Base-by-base conservation (phyloP, 2,329 filamentous ascomycete species). In the Alternaria conjuncta region DNA sequence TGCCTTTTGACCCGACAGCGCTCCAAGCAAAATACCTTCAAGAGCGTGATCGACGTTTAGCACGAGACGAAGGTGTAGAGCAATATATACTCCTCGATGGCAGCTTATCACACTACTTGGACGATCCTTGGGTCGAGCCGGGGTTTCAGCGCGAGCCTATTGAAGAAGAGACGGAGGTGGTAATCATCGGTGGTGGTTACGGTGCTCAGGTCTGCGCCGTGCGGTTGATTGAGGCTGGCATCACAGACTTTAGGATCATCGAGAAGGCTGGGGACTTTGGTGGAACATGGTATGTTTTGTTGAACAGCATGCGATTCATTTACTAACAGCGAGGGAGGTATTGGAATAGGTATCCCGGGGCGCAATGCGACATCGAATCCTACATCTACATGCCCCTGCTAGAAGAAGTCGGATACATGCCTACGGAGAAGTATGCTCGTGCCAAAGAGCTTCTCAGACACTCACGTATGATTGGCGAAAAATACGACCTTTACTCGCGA, bases 401-500 rank as follows among this genome's bases (percentile, higher is more conserved):
- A 7, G 55, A 75, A 41, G 73, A 76, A 50, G 54, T 72, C 4
- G 69, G 63, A 1, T 89, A 88, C 69, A 83, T 89, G 72, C 88
- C 88, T 0, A 84, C 79, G 15, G 79, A 86, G 46, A 81, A 82
- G 45, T 86, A 85, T 65, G 76, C 82, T 0, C 76, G 76, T 10
- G 84, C 82, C 0, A 67, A 74, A 3, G 85, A 87, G 66, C 62
- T 88, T 18, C 81, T 83, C 1, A 73, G 79, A 36, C 82, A 88
- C 69, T 79, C 82, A 3, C 74, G 84, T 7, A 74, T 75, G 2
- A 80, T 88, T 15, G 83, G 81, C 6, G 72, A 76, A 44, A 78
- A 82, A 60, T 88, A 79, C 65, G 71, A 78, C 4, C 72, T 89
- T 5, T 73, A 79, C 26, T 32, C 41, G 11, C 55, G 43, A 7